A percentile compares a stretch with the other conserved stretches of the same genome.
Conservation (phyloP, 129 eudicot genomes). For the Erigeron canadensis region DNA sequence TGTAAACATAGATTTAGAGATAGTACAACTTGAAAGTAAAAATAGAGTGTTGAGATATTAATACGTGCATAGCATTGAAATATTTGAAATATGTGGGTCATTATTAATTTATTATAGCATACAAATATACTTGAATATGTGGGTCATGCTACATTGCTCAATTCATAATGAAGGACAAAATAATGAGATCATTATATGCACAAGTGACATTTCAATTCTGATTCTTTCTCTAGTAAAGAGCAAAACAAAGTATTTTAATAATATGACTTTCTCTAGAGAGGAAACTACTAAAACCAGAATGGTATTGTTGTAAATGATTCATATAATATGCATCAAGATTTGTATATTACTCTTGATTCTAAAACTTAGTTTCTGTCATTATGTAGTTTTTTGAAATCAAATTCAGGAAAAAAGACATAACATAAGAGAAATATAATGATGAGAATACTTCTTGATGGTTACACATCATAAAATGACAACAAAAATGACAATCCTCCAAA, state of each 20-base stretch:
- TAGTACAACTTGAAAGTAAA: no score
- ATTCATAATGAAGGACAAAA: slow-evolving; percentile 25
- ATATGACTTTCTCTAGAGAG: slow-evolving; percentile 21
- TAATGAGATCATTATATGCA: slow-evolving; percentile 33
- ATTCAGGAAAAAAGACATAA: not conserved
- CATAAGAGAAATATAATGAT: slow-evolving; percentile 22
- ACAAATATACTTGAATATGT: slow-evolving; percentile 29
- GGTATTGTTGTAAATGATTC: not conserved
- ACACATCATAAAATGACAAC: slow-evolving; percentile 55
- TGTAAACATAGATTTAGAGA: no score
- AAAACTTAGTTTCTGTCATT: slow-evolving; percentile 15
- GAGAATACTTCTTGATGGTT: slow-evolving; percentile 50
- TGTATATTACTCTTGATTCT: slow-evolving; percentile 23
- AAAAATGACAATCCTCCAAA: slow-evolving; percentile 59
- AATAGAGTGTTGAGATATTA: no score
- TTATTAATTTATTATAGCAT: not conserved
- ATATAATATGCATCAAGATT: slow-evolving; percentile 19
- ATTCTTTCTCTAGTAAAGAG: slow-evolving; percentile 45
- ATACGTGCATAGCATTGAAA: not conserved
- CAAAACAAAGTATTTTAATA: slow-evolving; percentile 31
- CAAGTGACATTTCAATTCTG: slow-evolving; percentile 32
- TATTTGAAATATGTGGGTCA: slow-evolving; percentile 16
- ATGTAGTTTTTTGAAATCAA: not conserved
- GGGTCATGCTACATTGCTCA: slow-evolving; percentile 25
- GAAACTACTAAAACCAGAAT: slow-evolving; percentile 13